These are phyloP conservation scores for Asterochloris erici DNA, from an alignment of 139 green algal genomes.

Conservation along the genomic window DNA sequence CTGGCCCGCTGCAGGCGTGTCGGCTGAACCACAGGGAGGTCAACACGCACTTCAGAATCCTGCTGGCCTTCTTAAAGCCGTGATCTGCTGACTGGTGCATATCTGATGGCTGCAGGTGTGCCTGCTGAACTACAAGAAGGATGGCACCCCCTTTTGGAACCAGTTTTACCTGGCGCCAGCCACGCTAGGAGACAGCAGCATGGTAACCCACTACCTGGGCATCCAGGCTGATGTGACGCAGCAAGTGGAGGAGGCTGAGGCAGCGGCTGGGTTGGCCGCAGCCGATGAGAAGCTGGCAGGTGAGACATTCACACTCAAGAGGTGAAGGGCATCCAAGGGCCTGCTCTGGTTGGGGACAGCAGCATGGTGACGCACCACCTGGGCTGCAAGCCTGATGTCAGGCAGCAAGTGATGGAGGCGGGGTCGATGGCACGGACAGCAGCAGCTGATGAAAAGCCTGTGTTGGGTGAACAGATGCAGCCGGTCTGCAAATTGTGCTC, in stretches of 20 bases:
- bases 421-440: too few species aligned
- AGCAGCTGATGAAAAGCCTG: too few species aligned
- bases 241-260: constrained; percentile 11
- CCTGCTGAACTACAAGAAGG: constrained; percentile 67
- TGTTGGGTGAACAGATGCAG: too few species aligned
- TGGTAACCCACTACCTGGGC: constrained; percentile 69
- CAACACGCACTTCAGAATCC: not conserved
- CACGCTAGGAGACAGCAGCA: constrained; percentile 21
- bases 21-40: not conserved
- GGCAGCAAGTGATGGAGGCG: too few species aligned
- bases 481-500: too few species aligned
- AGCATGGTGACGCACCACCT: not conserved
- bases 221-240: constrained; percentile 69
- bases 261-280: not conserved
- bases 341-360: not conserved
- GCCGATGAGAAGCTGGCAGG: not conserved
- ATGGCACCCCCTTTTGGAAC: constrained; percentile 47
- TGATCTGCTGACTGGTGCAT: not conserved
- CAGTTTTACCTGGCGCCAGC: constrained; percentile 36
- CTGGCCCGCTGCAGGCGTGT: not conserved
- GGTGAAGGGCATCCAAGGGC: not conserved
- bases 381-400: not conserved
- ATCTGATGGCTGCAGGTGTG: constrained; percentile 24
- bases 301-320: not conserved
- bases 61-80: not conserved